Conservation (phyloP, 2,329 filamentous ascomycete genomes). For the Delphinella strobiligena region DNA sequence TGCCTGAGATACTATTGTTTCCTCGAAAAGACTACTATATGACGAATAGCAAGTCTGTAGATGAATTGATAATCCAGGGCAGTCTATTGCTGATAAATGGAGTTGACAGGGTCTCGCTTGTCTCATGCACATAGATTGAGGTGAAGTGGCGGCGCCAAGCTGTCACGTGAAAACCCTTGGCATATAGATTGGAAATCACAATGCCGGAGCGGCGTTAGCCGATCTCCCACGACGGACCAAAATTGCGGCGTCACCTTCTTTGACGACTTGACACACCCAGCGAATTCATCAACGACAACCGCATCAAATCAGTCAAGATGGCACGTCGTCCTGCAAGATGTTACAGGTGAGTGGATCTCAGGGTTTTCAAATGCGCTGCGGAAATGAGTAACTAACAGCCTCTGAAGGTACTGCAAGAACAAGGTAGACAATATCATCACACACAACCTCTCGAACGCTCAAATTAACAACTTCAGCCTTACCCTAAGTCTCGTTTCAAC, state of each 20-base stretch:
- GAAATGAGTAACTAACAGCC: conserved; percentile 2
- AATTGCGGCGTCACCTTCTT: not conserved
- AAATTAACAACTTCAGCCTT: conserved; percentile 44
- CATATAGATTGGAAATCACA: too few relatives aligned
- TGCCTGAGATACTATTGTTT: too few relatives aligned
- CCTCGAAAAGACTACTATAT: too few relatives aligned
- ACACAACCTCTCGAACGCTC: not conserved
- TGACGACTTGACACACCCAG: conserved; percentile 19
- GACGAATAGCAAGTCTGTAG: too few relatives aligned
- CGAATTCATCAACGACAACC: conserved; percentile 33
- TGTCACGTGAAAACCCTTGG: too few relatives aligned
- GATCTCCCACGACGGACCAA: too few relatives aligned
- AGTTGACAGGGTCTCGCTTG: too few relatives aligned
- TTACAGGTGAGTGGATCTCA: conserved; percentile 32
- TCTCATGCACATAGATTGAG: too few relatives aligned
- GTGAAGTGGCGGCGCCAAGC: too few relatives aligned
- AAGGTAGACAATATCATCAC: conserved; percentile 51
- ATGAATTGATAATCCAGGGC: too few relatives aligned
- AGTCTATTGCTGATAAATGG: too few relatives aligned
- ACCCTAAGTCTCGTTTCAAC: conserved; percentile 99
- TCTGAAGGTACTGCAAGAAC: conserved; percentile 93
- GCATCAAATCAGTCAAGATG: conserved; percentile 70
- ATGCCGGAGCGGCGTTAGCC: too few relatives aligned
- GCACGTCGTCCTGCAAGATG: conserved; percentile 98
- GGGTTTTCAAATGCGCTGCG: conserved; percentile 25